Base-by-base conservation (phyloP, 78 protist genomes). In the Planoprotostelium fungivorum region DNA sequence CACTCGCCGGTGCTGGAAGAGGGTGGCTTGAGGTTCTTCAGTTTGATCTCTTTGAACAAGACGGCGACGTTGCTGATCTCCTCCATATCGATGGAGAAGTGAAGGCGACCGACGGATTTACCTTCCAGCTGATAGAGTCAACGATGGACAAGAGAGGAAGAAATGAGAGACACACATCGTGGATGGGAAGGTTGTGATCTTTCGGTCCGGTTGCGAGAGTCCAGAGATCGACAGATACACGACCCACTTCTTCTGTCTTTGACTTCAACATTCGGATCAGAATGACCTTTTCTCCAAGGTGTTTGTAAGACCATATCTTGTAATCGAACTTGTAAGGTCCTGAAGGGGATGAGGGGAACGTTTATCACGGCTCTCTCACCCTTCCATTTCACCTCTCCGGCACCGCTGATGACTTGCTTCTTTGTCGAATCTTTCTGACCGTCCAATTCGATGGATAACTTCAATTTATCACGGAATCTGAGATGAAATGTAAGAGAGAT, bases 131-230 rank as follows among this genome's bases (percentile, higher is more conserved):
- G 16, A 25, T 16, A 51, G 5, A 51, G 73, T 25, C 16, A 5
- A 51, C 31, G 5, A 5, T 16, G 5, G 31, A 5, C 16, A 16
- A 51, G 16, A 51, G 16, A 51, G 73, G 16, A 51, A 51, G 73
- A 51, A 16, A 51, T n/a, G n/a, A n/a, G n/a, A n/a, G n/a, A 51
- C 73, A 16, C 5, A 51, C 73, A 16, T 51, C 73, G 73, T 25
- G 5, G 73, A 51, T 51, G 73, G 73, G 73, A 51, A 51, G 73
- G 16, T 51, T 51, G 73, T 92, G 94, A 0, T 25, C 34, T 0
- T 89, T 38, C 25, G 94, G 94, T 16, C 94, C 94, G 34, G 94
- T 92, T 10, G 91, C 94, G 29, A 88, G 84, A 0, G 94, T 92
- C 31, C 89, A 89, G 10, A 92, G 89, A 34, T 92, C 94, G 1